A percentile compares a stretch with the other conserved stretches of the same genome.
phyloP scores from a whole-genome alignment of 768 basidiomycete genomes.

The Termitomyces sp. region DNA sequence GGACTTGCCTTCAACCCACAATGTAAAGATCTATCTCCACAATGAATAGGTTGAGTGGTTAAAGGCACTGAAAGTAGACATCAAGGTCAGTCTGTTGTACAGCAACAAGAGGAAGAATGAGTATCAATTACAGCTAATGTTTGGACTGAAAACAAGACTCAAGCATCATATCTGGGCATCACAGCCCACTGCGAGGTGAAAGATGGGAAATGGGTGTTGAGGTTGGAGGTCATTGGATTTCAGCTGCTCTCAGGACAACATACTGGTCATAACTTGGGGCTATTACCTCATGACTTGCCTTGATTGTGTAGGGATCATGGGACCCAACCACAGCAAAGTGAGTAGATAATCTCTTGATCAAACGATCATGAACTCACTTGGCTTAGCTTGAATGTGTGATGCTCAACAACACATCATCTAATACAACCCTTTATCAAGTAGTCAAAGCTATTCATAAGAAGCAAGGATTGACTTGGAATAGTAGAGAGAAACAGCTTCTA shows the following conservation, averaged over 20 bases:
- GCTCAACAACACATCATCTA: slow-evolving; percentile 20
- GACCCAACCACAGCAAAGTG: slow-evolving; percentile 18
- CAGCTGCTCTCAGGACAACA: slow-evolving; percentile 19
- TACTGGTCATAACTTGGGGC: slow-evolving; percentile 20
- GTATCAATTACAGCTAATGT: slow-evolving; percentile 16
- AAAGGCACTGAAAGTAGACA: not conserved
- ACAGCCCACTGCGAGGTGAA: slow-evolving; percentile 18
- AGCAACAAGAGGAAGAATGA: slow-evolving; percentile 13
- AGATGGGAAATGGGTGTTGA: slow-evolving; percentile 18
- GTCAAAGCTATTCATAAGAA: slow-evolving; percentile 14
- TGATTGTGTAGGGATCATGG: slow-evolving; percentile 21
- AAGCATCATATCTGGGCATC: slow-evolving; percentile 20
- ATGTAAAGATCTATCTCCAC: slow-evolving; percentile 14
- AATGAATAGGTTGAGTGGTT: slow-evolving; percentile 14
- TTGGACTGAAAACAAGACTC: slow-evolving; percentile 19
- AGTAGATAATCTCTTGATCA: not conserved
- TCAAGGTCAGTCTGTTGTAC: slow-evolving; percentile 11
- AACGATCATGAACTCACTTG: not conserved
- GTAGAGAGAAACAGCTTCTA: slow-evolving; percentile 16
- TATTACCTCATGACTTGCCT: slow-evolving; percentile 20
- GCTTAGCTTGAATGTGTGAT: slow-evolving; percentile 19
- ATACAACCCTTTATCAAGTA: slow-evolving; percentile 7
- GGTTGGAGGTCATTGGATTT: slow-evolving; percentile 19
- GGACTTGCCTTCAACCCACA: slow-evolving; percentile 10
- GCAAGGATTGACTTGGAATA: slow-evolving; percentile 10